Base-by-base conservation (phyloP, 2,329 filamentous ascomycete genomes). In the Fusarium luffae region DNA sequence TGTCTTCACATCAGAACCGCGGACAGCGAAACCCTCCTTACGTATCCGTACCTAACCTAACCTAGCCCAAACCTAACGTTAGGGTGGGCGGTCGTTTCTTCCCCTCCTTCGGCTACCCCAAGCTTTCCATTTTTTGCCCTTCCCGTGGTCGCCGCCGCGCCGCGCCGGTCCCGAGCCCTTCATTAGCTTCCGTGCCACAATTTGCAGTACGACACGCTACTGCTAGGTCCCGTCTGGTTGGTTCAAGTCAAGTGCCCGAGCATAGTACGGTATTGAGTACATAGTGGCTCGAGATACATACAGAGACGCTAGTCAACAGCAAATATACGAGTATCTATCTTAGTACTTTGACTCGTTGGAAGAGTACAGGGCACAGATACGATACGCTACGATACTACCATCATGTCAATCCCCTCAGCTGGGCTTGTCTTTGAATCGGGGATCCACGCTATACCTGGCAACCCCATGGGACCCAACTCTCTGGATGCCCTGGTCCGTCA, bases 351-450 rank as follows among this genome's bases (percentile, higher is more conserved):
- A n/a, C 34, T n/a, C 34, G 34, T 37, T 37, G 34, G 34, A 25
- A 65, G 28, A 65, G 59, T 65, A 47, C 57, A 69, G 52, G 25
- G 50, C 64, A 44, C 55, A 69, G 52, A 58, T 47, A 37, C 34
- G 34, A 37, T 37, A 37, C 34, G 4, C 18, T 37, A 37, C 34
- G 34, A 37, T n/a, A 59, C 49, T 50, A 44, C 30, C 66, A 66
- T 54, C 63, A 75, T 75, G 73, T 72, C 77, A 68, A 68, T 76
- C 50, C 70, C 75, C 21, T 71, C 76, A 30, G 54, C 72, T 43
- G 61, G 66, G 30, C 68, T 76, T 41, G 59, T 79, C 43, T 79
- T 79, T 65, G 76, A 78, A 63, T 65, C 71, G 10, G 75, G 74
- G 59, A 71, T 77, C 66, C 72, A 65, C 42, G 44, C 63, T 48